Percentiles rank a stretch among this genome's conserved stretches.
These are phyloP conservation scores for Nakazawaea ambrosiae DNA, from an alignment of 805 yeast genomes.

Conservation along the genomic window DNA sequence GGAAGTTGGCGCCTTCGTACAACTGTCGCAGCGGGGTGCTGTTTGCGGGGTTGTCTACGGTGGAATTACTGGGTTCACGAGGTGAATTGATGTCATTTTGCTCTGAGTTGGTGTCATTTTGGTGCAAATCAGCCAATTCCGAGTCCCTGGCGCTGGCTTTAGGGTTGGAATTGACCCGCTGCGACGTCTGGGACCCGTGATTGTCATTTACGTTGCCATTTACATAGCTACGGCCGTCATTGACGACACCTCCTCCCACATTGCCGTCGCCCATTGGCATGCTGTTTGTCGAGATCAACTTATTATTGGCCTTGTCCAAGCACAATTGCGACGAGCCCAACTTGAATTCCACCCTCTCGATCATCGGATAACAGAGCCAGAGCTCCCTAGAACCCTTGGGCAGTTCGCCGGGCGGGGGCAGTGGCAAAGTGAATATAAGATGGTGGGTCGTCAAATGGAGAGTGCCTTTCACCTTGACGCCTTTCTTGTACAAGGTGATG, in stretches of 20 bases:
- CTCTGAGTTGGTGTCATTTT: conserved; percentile 11
- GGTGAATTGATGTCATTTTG: too few relatives aligned
- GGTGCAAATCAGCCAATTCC: conserved; percentile 11
- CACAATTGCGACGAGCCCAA: conserved; percentile 41
- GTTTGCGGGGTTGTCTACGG: neutral
- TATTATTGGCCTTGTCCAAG: conserved; percentile 9
- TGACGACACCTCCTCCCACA: neutral
- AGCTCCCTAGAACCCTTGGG: conserved; percentile 45
- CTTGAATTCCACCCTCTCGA: conserved; percentile 52
- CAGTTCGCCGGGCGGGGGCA: conserved; percentile 18
- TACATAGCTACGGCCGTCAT: too few relatives aligned
- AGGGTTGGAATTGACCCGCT: neutral
- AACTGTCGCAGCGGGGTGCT: conserved; percentile 19
- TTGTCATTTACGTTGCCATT: too few relatives aligned
- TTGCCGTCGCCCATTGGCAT: too few relatives aligned
- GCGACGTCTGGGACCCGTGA: neutral
- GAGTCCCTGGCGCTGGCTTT: neutral
- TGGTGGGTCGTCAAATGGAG: conserved; percentile 72
- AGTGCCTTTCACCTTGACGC: conserved; percentile 47
- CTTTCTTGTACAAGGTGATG: conserved; percentile 50
- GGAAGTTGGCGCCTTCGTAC: conserved; percentile 42
- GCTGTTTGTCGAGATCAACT: too few relatives aligned
- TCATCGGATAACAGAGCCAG: conserved; percentile 89
- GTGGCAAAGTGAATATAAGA: conserved; percentile 47
- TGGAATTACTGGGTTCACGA: neutral